These are phyloP conservation scores for Cyamopsis tetragonoloba DNA, from an alignment of 306 rosid genomes.

Conservation along the genomic window DNA sequence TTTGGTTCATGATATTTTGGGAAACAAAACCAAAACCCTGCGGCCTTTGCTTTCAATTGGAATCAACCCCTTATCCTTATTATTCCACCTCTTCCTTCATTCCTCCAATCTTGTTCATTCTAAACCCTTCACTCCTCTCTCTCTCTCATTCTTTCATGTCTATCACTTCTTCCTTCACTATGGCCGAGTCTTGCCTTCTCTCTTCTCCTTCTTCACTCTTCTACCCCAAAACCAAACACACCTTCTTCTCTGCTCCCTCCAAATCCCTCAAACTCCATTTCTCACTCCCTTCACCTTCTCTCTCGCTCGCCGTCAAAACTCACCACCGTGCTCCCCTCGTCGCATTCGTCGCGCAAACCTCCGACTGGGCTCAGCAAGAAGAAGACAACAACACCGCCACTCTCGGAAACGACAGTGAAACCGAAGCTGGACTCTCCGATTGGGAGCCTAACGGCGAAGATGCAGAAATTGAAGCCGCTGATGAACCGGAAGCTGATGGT, in stretches of 20 bases:
- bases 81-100: no score
- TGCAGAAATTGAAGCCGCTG: conserved; percentile 6
- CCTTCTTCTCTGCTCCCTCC: conserved; percentile 39
- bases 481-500: conserved; percentile 27
- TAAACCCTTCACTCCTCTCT: not conserved
- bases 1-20: not conserved
- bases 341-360: conserved; percentile 60
- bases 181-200: conserved; percentile 48
- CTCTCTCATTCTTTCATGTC: conserved; percentile 43
- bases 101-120: no score
- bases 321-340: conserved; percentile 39
- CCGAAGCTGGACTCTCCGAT: conserved; percentile 34
- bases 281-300: conserved; percentile 29
- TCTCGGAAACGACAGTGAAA: conserved; percentile 21
- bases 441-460: conserved; percentile 45
- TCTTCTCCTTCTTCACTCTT: conserved; percentile 46
- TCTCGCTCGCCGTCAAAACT: conserved; percentile 32
- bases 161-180: conserved; percentile 46
- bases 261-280: conserved; percentile 53
- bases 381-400: conserved; percentile 44
- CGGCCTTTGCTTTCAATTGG: not conserved
- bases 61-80: not conserved
- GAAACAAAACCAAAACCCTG: not conserved
- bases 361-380: conserved; percentile 86
- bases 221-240: conserved; percentile 32